These are phyloP conservation scores for Talaromyces sp. DNA, from an alignment of 2,329 filamentous ascomycete genomes.

Conservation along the genomic window DNA sequence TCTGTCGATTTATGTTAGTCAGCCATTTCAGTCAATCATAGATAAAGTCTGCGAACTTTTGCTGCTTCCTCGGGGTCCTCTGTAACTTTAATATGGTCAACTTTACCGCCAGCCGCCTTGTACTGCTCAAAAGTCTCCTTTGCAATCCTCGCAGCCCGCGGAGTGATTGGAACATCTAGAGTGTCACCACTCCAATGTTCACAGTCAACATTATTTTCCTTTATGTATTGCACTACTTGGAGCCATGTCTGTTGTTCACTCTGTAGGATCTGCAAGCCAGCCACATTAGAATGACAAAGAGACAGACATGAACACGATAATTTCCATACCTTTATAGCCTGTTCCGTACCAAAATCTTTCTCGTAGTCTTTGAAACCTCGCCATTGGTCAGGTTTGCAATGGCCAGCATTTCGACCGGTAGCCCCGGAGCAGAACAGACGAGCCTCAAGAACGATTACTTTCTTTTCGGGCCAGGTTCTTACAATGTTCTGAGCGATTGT, in stretches of 20 bases:
- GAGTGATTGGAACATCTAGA: not conserved
- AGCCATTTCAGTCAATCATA: not conserved
- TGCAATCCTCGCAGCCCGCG: not conserved
- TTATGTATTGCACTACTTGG: not conserved
- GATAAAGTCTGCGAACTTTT: not conserved
- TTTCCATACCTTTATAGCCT: not conserved
- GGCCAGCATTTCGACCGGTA: slow-evolving; percentile 6
- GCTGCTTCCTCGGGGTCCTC: not conserved
- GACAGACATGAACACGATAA: not conserved
- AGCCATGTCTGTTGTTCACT: slow-evolving; percentile 3
- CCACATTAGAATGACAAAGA: not conserved
- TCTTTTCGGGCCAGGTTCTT: slow-evolving; percentile 3
- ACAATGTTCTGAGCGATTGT: not conserved
- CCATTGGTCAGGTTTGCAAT: slow-evolving; percentile 9
- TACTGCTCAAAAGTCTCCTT: not conserved
- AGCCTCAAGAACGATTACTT: not conserved
- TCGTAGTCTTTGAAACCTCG: not conserved
- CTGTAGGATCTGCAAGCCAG: not conserved
- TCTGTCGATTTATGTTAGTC: not conserved
- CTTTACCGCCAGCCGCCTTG: slow-evolving; percentile 3
- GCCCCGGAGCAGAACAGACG: slow-evolving; percentile 4
- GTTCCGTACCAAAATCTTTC: not conserved
- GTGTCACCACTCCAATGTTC: slow-evolving; percentile 6
- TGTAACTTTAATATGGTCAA: slow-evolving; percentile 5
- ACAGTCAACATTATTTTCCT: slow-evolving; percentile 4